Base-by-base conservation (phyloP, 129 eudicot genomes). In the Erigeron canadensis region DNA sequence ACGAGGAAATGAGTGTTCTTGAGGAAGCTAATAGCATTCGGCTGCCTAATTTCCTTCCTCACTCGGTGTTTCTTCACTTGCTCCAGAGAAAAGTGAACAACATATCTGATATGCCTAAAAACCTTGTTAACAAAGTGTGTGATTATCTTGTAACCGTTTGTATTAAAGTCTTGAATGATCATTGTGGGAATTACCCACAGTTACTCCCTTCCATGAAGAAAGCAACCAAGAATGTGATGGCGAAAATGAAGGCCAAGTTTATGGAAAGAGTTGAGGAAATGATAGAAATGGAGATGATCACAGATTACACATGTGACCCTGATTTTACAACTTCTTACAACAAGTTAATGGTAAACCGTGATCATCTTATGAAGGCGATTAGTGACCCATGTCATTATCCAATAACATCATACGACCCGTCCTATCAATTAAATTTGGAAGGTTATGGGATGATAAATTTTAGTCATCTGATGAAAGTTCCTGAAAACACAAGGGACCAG, bases 381-480 rank as follows among this genome's bases (percentile, higher is more conserved):
- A 50, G 21, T 3, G 1, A 43, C 8, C 47, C 47, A 43, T 10
- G 1, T 10, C 2, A 5, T 43, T 5, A 7, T 43, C 47, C 10
- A 7, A 43, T 3, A 10, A n/a, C n/a, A n/a, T n/a, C n/a, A n/a
- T n/a, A 48, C 55, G n/a, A 48, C 1, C 7, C 7, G 7, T 0
- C 55, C 0, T 48, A 48, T 8, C 18, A 15, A n/a, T n/a, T 1
- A 48, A 8, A 47, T 10, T 5, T 48, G 55, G 18, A 48, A 48
- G 55, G 55, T 48, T 15, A 22, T 28, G 72, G 67, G 2, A 11
- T 0, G 0, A 22, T 63, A 23, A 28, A 63, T 4, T 13, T 64
- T 37, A 37, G 45, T 11, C 82, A 78, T 53, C 65, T 78, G 6
- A 7, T 16, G 3, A 4, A 2, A 16, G 69, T 19, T 54, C 18